Conservation (phyloP, 2,329 filamentous ascomycete genomes). For the Pseudocercospora ulei region DNA sequence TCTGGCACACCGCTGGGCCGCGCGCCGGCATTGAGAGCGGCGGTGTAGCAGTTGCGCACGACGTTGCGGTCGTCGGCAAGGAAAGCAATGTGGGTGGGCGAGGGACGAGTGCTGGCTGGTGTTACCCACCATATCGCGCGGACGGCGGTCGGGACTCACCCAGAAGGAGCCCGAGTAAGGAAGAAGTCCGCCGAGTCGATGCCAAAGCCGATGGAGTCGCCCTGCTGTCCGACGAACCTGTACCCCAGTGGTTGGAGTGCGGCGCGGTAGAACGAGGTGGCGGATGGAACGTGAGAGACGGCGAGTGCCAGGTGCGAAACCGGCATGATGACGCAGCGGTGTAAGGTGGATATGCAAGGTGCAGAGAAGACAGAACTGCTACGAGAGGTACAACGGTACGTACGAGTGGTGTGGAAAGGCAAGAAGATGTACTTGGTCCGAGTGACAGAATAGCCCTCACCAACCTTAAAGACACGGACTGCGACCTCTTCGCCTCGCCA, state of each 20-base stretch:
- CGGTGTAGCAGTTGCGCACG: conserved; percentile 62
- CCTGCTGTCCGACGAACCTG: conserved; percentile 55
- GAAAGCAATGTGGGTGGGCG: conserved; percentile 45
- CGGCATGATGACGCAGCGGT: conserved; percentile 42
- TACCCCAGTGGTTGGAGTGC: conserved; percentile 70
- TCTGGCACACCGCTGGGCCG: conserved; percentile 50
- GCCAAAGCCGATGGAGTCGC: conserved; percentile 53
- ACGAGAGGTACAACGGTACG: conserved; percentile 16
- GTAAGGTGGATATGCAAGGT: conserved; percentile 12
- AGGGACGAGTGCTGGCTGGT: conserved; percentile 23
- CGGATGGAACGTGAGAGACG: conserved; percentile 67
- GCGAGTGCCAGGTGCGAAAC: conserved; percentile 54
- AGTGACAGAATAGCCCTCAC: conserved; percentile 9
- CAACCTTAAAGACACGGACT: conserved; percentile 11
- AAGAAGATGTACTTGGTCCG: conserved; percentile 11
- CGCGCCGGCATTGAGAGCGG: conserved; percentile 56
- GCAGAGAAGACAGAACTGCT: conserved; percentile 13
- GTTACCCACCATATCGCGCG: conserved; percentile 9
- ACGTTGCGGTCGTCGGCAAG: conserved; percentile 55
- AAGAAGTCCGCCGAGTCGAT: conserved; percentile 54
- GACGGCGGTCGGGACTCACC: conserved; percentile 37
- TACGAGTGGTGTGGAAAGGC: conserved; percentile 11
- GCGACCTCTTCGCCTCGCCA: conserved; percentile 9
- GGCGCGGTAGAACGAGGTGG: conserved; percentile 74
- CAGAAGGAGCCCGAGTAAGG: conserved; percentile 52